Evolutionary conservation across 106 monocot species (phyloP), one percentile per base, ranked within the genome.

Genomic region (Chionographis japonica): DNA sequence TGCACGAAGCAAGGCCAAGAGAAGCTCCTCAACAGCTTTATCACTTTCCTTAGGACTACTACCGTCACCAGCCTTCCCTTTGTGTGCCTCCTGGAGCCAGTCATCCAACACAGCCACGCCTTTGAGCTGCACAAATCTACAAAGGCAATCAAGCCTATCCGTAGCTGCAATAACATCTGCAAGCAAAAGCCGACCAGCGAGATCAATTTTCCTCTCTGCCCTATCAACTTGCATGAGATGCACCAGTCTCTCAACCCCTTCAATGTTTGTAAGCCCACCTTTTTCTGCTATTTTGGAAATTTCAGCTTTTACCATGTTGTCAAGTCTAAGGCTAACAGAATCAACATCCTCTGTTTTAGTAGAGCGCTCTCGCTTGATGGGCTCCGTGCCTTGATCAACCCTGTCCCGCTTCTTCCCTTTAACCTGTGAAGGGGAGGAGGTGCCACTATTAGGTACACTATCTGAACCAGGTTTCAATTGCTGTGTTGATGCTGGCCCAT

Each of bases 121-220:
- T 52, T 76, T 78, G 27, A 89, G 81, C 72, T 89, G 93, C 54
- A 93, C 86, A 77, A 93, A 86, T 51, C 81, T 89, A 52, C 69
- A 54, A 68, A 92, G 80, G 61, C 93, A 98, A 68, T 98, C 97
- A 67, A 52, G 65, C 49, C 64, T 86, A 54, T 93, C 90, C 4
- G 97, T 98, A 8, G 89, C 86, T n/a, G 97, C 75, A 79, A 98
- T 98, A 50, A 98, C 83, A 79, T 87, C 90, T 19, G 92, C 89
- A 60, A 98, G 77, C 67, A 98, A 69, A 52, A 93, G 68, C 51
- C 87, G 67, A 41, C 77, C 80, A 79, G 86, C 71, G 52, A 92
- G 39, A 71, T 98, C 92, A 61, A 87, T 68, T 72, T 93, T 98
- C 42, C 75, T 88, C 56, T 87, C 93, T 55, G 76, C 80, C 75